Evolutionary conservation across 768 basidiomycete genomes (phyloP), one percentile per base, ranked within the genome.

Genomic region (Boletus reticulatus): DNA sequence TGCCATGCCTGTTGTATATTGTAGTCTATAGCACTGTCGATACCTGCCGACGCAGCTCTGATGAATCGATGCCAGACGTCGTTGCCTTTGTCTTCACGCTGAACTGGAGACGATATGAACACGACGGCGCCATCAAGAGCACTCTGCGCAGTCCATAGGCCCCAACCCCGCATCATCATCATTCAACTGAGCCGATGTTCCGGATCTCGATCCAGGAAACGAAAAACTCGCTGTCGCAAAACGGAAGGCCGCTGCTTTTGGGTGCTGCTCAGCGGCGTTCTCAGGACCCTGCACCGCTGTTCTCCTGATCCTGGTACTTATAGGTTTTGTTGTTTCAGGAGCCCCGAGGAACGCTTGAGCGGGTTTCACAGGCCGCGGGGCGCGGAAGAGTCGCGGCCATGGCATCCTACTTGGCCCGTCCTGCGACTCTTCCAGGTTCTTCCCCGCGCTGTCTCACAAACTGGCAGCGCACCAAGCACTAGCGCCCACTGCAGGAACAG

Each of bases 211-310:
- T 67, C 53, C 56, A 55, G 57, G 62, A 49, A 48, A 58, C 39
- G n/a, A 49, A 52, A 56, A 57, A 54, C 22, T 66, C 67, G 67
- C 67, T 69, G 67, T 53, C 44, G 50, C 55, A 41, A 57, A 70
- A 63, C 68, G 68, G 68, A 60, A 64, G 34, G 53, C 55, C 67
- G 67, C 67, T 68, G 68, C 41, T 59, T 59, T 61, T 59, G 44
- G 46, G 55, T 27, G 41, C 46, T 29, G 66, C 65, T 70, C 67
- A 69, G 67, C 67, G 67, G 69, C 67, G 64, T 56, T 62, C 57
- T 56, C 47, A 62, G 43, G 67, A 61, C 62, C 66, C 57, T 58
- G 69, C 54, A 59, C 58, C 50, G 56, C 57, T 31, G 38, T 52
- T 37, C 47, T 51, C 53, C 48, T 48, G 41, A 57, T 55, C 56